A percentile compares a stretch with the other conserved stretches of the same genome.
Evolutionary conservation across 352 stramenopile genomes (phyloP).

Genomic region (Phytophthora cactorum): DNA sequence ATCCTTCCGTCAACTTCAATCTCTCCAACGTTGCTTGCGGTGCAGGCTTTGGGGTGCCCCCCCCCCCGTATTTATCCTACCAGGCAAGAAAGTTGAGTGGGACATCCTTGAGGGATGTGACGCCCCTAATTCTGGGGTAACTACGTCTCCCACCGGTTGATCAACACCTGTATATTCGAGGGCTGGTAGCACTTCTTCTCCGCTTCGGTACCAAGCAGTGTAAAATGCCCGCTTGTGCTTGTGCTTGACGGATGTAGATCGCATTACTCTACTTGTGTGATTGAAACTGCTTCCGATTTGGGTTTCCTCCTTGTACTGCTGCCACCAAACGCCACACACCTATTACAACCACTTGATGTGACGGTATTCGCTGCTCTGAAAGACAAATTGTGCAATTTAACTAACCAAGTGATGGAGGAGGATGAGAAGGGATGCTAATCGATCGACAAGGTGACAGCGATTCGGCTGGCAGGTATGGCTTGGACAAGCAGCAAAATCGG

Average conservation of each 20-base stretch:
- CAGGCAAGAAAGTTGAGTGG: not conserved
- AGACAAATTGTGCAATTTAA: not conserved
- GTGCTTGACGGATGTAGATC: not conserved
- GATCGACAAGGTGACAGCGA: not conserved
- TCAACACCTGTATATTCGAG: not conserved
- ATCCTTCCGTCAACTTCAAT: too few relatives aligned
- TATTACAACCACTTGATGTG: not conserved
- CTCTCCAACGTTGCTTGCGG: too few relatives aligned
- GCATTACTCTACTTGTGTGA: not conserved
- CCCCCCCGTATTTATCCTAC: not conserved
- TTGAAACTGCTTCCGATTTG: not conserved
- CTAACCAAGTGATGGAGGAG: not conserved
- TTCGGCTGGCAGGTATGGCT: not conserved
- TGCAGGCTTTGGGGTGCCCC: too few relatives aligned
- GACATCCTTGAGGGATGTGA: not conserved
- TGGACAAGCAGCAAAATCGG: not conserved
- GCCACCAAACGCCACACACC: not conserved
- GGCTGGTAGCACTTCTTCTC: not conserved
- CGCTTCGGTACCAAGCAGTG: not conserved
- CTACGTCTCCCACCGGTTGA: not conserved
- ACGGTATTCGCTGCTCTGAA: not conserved
- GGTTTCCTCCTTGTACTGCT: not conserved
- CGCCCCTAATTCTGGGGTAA: not conserved
- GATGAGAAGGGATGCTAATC: not conserved
- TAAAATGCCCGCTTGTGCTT: not conserved